Conservation (phyloP, 1,139 yeast species). For the Saccharomyces hybrid region DNA sequence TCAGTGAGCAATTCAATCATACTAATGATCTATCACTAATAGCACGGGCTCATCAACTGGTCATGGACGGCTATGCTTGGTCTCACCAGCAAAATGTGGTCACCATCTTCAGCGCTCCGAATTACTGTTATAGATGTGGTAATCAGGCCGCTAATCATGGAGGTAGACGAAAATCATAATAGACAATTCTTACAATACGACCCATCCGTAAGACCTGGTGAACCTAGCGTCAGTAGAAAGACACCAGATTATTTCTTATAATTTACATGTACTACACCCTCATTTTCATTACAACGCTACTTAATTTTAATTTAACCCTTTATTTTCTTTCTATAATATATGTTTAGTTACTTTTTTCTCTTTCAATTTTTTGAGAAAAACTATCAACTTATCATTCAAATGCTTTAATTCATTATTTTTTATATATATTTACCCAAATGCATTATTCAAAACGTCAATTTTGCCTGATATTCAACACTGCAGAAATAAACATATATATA, state of each 20-base stretch:
- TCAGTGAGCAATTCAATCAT: slow-evolving; percentile 71
- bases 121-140: slow-evolving; percentile 95
- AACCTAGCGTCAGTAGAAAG: slow-evolving; percentile 88
- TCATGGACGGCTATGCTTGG: slow-evolving; percentile 89
- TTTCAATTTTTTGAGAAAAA: not conserved
- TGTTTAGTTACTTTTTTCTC: not conserved
- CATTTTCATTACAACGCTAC: not conserved
- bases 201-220: slow-evolving; percentile 92
- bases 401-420: not conserved
- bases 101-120: slow-evolving; percentile 96
- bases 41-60: slow-evolving; percentile 91
- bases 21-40: slow-evolving; percentile 66
- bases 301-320: not conserved
- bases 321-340: not conserved
- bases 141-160: slow-evolving; percentile 99
- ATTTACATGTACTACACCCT: not conserved
- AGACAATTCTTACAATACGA: slow-evolving; percentile 90
- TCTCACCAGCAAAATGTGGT: slow-evolving; percentile 75
- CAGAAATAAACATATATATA: not conserved
- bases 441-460: not conserved
- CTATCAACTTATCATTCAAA: not conserved
- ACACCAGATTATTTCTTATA: slow-evolving; percentile 90
- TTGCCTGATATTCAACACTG: not conserved
- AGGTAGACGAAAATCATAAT: slow-evolving; percentile 85
- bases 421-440: not conserved